Conservation (phyloP, 2,329 filamentous ascomycete species). For the Hypoxylon sp. region DNA sequence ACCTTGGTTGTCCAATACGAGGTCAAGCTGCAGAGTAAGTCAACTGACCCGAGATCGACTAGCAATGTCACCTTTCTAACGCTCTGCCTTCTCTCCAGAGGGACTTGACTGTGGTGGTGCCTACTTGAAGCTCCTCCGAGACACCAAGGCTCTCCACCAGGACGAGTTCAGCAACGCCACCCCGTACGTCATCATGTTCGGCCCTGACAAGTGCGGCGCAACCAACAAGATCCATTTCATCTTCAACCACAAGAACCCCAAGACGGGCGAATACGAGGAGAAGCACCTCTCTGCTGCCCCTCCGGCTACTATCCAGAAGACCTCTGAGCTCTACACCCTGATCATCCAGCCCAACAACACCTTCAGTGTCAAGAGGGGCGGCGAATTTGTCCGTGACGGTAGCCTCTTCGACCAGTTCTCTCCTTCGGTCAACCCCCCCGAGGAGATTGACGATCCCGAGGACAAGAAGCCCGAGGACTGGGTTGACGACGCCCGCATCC, state of each 20-base stretch:
- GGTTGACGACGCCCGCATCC: slow-evolving; percentile 91
- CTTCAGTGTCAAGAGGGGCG: slow-evolving; percentile 90
- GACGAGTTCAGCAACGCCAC: slow-evolving; percentile 98
- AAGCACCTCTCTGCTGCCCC: slow-evolving; percentile 92
- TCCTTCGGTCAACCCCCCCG: slow-evolving; percentile 89
- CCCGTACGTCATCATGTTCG: slow-evolving; percentile 99
- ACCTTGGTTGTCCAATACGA: slow-evolving; percentile 98
- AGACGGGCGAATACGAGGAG: slow-evolving; percentile 99
- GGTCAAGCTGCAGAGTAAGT: slow-evolving; percentile 96
- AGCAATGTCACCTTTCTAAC: slow-evolving; percentile 44
- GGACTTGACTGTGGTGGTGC: slow-evolving; percentile 97
- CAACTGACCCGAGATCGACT: slow-evolving; percentile 3
- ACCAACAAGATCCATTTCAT: slow-evolving; percentile 99
- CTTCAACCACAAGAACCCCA: slow-evolving; percentile 99
- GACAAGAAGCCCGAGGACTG: slow-evolving; percentile 95
- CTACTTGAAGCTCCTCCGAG: slow-evolving; percentile 98
- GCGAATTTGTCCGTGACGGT: slow-evolving; percentile 85
- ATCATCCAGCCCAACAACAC: slow-evolving; percentile 97
- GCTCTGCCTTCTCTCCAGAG: slow-evolving; percentile 59
- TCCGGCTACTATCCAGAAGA: slow-evolving; percentile 87
- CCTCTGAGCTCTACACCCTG: slow-evolving; percentile 93
- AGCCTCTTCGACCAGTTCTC: slow-evolving; percentile 93
- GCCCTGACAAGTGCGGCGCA: slow-evolving; percentile 97
- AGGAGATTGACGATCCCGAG: slow-evolving; percentile 94
- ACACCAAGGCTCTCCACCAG: slow-evolving; percentile 95